Evolutionary conservation across 306 rosid species (phyloP), one percentile per base, ranked within the genome.

Genomic region (Lathyrus sativus): DNA sequence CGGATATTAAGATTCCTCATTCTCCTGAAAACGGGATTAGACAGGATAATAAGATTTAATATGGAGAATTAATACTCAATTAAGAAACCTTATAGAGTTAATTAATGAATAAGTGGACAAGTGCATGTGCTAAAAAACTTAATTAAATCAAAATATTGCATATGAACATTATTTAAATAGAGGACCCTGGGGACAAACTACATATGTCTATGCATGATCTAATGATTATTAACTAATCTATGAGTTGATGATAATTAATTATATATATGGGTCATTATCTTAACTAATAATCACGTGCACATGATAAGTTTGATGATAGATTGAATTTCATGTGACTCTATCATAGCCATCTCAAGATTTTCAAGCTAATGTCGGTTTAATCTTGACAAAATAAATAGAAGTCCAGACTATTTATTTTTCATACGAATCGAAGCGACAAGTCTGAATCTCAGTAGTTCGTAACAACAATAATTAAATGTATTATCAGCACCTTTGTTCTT

Each of bases 401-500:
- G 24, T 22, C 1, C 1, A 22, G 24, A 22, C 24, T 22, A 22
- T 22, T 22, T 22, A 22, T 22, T 22, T 22, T 22, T 22, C 24
- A 1, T 22, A 22, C 24, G 24, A 22, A 22, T 22, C 24, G 24
- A 22, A 22, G 24, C 24, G 1, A 22, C 24, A 22, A 26, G 28
- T 2, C 28, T 2, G 28, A 26, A 26, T 26, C 28, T 26, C 28
- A 26, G 28, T 26, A 3, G 3, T 1, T 26, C 2, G 28, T 26
- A 9, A 14, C 7, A 7, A 14, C 9, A n/a, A 46, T 7, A 26
- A 26, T 13, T 46, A 2, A 41, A 26, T 29, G 4, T 43, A 58
- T 68, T 81, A 87, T 65, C 86, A 31, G 7, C 6, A 87, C 98
- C 98, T 79, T 38, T 78, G 87, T 8, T 85, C 78, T 18, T 80